Evolutionary conservation across 192 early-diverging fungal species (phyloP), one percentile per base, ranked within the genome.

Genomic region (Spizellomyces punctatus): DNA sequence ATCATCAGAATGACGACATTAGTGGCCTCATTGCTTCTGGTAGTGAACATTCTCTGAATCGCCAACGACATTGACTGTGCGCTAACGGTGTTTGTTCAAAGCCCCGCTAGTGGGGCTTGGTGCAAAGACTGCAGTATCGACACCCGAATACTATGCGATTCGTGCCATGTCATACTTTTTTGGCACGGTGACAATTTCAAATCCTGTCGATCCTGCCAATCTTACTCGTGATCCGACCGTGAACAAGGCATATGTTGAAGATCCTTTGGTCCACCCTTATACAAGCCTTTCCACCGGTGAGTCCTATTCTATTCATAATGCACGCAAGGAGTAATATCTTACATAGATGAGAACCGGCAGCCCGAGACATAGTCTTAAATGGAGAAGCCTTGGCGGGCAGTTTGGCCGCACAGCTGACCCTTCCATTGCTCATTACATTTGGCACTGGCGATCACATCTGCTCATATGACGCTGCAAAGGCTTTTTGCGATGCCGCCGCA

Each of bases 231-330:
- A 82, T 48, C 27, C 63, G 3, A 70, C 75, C 10, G 81, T 84
- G 57, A 75, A 83, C 7, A 58, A 78, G 46, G 81, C 75, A 5
- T 91, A 90, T 66, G 27, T 71, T 22, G 55, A 65, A 8, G 90
- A 91, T 59, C 88, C 89, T 22, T 72, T 88, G 6, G 76, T 86
- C 6, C 88, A 90, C 55, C 73, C 76, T 48, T 81, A 76, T 66
- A 77, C 75, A 45, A 78, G 81, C 6, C 66, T 85, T 4, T 68
- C 70, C 10, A 82, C 83, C 27, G 27, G 27, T 36, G 3, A 3
- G 27, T 36, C 0, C 27, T 36, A 36, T 2, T 2, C 27, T 36
- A 36, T 36, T 36, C 27, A 36, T 0, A 36, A 36, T 36, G 27
- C 27, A 36, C 27, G 27, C 27, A 36, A 36, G 27, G 27, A 36